Evolutionary conservation across 225 moss, liverwort and hornwort genomes (phyloP).

Genomic region (Anthoceros angustus): DNA sequence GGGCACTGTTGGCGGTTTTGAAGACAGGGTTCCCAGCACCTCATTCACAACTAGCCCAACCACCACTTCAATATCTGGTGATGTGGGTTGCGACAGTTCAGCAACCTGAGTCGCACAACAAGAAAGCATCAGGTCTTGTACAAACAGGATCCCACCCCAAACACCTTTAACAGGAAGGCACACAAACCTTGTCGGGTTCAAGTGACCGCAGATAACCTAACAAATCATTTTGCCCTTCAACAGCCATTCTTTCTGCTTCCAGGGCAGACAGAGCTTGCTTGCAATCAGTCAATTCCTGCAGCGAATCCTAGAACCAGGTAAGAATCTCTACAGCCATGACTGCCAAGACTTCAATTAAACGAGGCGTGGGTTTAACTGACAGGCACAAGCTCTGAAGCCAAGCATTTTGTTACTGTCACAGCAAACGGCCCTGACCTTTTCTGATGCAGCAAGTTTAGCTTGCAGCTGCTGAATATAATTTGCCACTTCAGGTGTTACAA

Average conservation of each 20-base stretch:
- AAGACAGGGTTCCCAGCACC: constrained; percentile 21
- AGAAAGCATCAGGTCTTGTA: background rate
- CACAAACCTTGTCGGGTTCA: constrained; percentile 32
- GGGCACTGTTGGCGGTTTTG: constrained; percentile 17
- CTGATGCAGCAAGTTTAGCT: constrained; percentile 26
- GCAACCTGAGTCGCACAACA: constrained; percentile 21
- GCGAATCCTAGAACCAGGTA: background rate
- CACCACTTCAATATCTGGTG: constrained; percentile 32
- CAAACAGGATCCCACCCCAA: background rate
- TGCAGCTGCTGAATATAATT: constrained; percentile 29
- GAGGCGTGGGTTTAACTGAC: background rate
- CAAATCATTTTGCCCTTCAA: constrained; percentile 28
- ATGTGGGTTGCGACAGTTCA: constrained; percentile 36
- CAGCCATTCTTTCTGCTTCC: constrained; percentile 14
- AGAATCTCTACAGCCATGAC: background rate
- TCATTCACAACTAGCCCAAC: constrained; percentile 30
- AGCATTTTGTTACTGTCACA: background rate
- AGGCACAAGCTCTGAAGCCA: too few relatives aligned
- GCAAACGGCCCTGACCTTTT: constrained; percentile 18
- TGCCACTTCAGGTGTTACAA: constrained; percentile 21
- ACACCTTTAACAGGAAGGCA: background rate
- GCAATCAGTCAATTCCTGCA: constrained; percentile 34
- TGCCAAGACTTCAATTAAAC: background rate
- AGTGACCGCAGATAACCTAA: constrained; percentile 35
- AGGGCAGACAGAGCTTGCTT: constrained; percentile 21